Conservation (phyloP, 768 basidiomycete genomes). For the Phaeotremella fagi region DNA sequence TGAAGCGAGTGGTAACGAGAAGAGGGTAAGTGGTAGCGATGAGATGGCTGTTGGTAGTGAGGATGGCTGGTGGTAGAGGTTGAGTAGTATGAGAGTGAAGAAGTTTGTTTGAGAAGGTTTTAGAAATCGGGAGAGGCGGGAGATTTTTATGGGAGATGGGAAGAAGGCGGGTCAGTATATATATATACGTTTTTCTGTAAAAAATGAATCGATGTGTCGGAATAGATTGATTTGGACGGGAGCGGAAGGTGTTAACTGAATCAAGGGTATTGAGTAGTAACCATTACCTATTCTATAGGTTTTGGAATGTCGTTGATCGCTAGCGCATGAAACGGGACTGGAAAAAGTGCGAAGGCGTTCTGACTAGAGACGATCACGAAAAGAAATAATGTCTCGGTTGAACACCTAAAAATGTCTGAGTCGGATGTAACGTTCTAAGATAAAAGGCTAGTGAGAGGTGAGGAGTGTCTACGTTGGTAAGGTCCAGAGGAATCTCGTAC, state of each 20-base stretch:
- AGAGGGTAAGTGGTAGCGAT: neutral
- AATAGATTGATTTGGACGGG: neutral
- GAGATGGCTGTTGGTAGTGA: neutral
- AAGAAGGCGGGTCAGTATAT: neutral
- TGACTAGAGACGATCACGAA: too few relatives aligned
- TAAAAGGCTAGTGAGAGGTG: too few relatives aligned
- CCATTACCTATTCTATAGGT: neutral
- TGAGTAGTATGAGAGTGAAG: too few relatives aligned
- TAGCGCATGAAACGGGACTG: neutral
- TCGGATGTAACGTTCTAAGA: too few relatives aligned
- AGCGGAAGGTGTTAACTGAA: neutral
- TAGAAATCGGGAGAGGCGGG: constrained; percentile 1
- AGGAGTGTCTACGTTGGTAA: too few relatives aligned
- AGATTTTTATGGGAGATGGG: neutral
- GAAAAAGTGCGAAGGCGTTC: neutral
- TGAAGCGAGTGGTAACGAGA: neutral
- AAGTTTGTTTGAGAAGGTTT: too few relatives aligned
- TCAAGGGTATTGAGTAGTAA: neutral
- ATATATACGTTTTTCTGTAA: neutral
- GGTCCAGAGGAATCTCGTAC: too few relatives aligned
- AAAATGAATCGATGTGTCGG: neutral
- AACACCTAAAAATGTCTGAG: constrained; percentile 1
- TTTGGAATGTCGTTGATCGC: neutral
- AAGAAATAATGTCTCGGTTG: neutral
- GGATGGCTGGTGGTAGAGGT: neutral